Evolutionary conservation across 1,284 basidiomycete species (phyloP).

Genomic region (Pseudozyma sp.): DNA sequence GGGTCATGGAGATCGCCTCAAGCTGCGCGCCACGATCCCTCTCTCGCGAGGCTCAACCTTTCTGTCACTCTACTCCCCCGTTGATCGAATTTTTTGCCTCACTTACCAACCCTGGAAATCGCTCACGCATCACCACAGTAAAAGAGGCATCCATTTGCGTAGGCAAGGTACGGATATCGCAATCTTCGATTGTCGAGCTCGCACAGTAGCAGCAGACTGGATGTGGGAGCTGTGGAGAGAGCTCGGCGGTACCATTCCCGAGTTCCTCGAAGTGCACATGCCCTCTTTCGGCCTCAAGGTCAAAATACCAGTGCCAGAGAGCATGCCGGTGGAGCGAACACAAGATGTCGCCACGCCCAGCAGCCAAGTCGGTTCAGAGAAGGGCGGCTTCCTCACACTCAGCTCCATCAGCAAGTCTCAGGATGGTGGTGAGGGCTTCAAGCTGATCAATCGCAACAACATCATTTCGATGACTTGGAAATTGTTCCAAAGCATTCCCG

Average conservation of each 20-base stretch:
- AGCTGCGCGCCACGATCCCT: conserved; percentile 77
- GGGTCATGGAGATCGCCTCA: conserved; percentile 70
- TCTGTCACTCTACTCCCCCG: conserved; percentile 82
- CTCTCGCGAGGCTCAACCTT: conserved; percentile 75
- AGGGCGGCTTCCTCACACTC: conserved; percentile 22
- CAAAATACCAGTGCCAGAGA: conserved; percentile 76
- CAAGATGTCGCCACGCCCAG: conserved; percentile 15
- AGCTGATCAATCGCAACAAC: conserved; percentile 75
- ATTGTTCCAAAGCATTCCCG: conserved; percentile 73
- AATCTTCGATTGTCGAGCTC: conserved; percentile 76
- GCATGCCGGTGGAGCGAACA: conserved; percentile 65
- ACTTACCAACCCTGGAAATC: conserved; percentile 70
- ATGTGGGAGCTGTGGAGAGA: conserved; percentile 82
- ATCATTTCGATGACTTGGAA: conserved; percentile 72
- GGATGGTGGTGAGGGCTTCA: conserved; percentile 69
- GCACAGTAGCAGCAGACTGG: conserved; percentile 82
- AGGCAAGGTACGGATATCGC: conserved; percentile 79
- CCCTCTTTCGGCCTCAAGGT: conserved; percentile 75
- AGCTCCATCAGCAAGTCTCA: conserved; percentile 34
- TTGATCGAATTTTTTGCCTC: conserved; percentile 82
- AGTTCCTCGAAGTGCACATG: conserved; percentile 72
- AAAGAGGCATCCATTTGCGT: conserved; percentile 69
- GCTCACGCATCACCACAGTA: conserved; percentile 10
- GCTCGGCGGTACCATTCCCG: conserved; percentile 73
- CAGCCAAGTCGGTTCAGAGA: conserved; percentile 18